Conservation (phyloP, 2,329 filamentous ascomycete species). For the Diaporthe helianthi region DNA sequence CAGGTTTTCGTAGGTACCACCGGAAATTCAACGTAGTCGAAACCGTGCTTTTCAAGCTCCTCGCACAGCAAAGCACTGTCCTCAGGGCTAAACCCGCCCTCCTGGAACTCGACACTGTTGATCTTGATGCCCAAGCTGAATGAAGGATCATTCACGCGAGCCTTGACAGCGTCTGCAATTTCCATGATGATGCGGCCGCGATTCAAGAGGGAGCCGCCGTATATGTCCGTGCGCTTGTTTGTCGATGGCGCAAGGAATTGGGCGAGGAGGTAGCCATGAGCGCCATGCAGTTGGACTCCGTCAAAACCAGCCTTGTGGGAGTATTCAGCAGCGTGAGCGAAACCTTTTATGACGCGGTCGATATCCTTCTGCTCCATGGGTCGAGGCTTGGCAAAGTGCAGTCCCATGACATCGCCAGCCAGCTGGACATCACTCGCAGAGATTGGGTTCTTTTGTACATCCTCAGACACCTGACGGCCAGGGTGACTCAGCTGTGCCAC, state of each 20-base stretch:
- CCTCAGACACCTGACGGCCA: constrained; percentile 57
- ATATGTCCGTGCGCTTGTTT: constrained; percentile 47
- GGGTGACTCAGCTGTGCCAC: constrained; percentile 69
- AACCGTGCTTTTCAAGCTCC: constrained; percentile 55
- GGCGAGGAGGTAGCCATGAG: constrained; percentile 56
- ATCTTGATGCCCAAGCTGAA: constrained; percentile 64
- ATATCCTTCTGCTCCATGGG: constrained; percentile 60
- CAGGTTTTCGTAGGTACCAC: constrained; percentile 63
- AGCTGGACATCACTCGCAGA: constrained; percentile 50
- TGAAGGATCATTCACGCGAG: constrained; percentile 39
- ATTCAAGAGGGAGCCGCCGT: constrained; percentile 53
- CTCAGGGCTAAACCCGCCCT: constrained; percentile 56
- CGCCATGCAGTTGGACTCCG: constrained; percentile 54
- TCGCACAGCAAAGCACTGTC: constrained; percentile 57
- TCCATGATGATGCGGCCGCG: constrained; percentile 55
- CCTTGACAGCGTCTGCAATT: constrained; percentile 49
- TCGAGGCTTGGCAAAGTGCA: constrained; percentile 59
- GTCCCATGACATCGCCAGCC: constrained; percentile 49
- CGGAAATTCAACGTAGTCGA: constrained; percentile 66
- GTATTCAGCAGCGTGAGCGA: constrained; percentile 63
- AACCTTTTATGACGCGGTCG: constrained; percentile 57
- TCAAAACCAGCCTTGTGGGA: constrained; percentile 63
- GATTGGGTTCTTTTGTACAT: constrained; percentile 47
- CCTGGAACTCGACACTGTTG: constrained; percentile 64
- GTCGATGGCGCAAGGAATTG: constrained; percentile 48